A percentile compares a stretch with the other conserved stretches of the same genome.
phyloP scores from a whole-genome alignment of 768 basidiomycete genomes.

The Xerocomus potaroensis region DNA sequence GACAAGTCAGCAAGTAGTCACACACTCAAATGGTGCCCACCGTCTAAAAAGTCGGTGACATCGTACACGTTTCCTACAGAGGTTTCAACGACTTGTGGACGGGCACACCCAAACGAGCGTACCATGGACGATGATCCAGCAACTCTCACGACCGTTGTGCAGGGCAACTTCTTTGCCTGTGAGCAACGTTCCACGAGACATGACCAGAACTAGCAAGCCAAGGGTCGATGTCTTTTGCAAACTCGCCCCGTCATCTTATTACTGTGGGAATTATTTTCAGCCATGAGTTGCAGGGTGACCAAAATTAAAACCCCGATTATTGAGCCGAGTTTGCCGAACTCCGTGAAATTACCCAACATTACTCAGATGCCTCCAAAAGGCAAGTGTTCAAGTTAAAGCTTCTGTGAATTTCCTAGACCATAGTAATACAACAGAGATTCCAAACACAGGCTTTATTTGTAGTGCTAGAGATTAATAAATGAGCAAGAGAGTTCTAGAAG shows the following conservation, averaged over 20 bases:
- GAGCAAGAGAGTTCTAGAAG: slow-evolving; percentile 11
- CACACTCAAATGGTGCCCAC: slow-evolving; percentile 30
- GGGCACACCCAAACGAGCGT: slow-evolving; percentile 12
- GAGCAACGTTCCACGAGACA: slow-evolving; percentile 23
- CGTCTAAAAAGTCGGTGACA: slow-evolving; percentile 73
- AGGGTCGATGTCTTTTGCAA: too few relatives aligned
- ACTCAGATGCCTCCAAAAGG: slow-evolving; percentile 4
- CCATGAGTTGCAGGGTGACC: too few relatives aligned
- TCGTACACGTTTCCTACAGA: slow-evolving; percentile 68
- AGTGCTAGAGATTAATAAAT: slow-evolving; percentile 20
- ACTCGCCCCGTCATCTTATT: too few relatives aligned
- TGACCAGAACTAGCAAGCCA: not conserved
- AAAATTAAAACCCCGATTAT: too few relatives aligned
- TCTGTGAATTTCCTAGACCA: not conserved
- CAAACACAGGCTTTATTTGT: slow-evolving; percentile 13
- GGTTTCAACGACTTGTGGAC: too few relatives aligned
- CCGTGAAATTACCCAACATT: not conserved
- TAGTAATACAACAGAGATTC: slow-evolving; percentile 2
- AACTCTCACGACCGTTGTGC: slow-evolving; percentile 57
- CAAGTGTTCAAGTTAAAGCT: slow-evolving; percentile 6
- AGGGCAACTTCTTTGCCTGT: slow-evolving; percentile 49
- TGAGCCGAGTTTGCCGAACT: not conserved
- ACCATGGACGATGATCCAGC: slow-evolving; percentile 88
- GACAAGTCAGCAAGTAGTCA: not conserved
- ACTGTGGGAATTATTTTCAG: too few relatives aligned